phyloP scores from a whole-genome alignment of 371 early-diverging fungal species.

The Coemansia sp. region DNA sequence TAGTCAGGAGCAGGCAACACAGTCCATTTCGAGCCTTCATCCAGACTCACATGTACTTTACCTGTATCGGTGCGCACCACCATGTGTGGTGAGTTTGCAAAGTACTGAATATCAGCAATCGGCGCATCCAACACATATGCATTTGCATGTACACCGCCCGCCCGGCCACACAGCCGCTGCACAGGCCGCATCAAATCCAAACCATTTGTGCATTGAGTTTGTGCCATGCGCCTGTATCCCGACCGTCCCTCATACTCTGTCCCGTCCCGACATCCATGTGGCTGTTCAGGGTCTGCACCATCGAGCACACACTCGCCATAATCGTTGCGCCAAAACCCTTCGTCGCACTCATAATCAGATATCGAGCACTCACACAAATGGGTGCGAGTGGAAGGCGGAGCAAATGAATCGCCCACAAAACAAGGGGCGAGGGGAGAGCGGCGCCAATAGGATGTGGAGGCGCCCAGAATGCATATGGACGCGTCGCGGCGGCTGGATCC shows the following conservation, averaged over 20 bases:
- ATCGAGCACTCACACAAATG: constrained; percentile 43
- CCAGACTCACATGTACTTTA: constrained; percentile 63
- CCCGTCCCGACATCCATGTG: constrained; percentile 59
- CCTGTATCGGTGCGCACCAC: constrained; percentile 61
- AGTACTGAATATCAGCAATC: constrained; percentile 56
- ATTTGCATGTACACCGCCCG: constrained; percentile 30
- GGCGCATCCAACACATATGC: constrained; percentile 35
- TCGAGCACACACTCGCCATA: constrained; percentile 64
- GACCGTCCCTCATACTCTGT: constrained; percentile 63
- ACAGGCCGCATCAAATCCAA: constrained; percentile 60
- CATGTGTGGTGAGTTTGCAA: constrained; percentile 59
- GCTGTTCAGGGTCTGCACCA: constrained; percentile 70
- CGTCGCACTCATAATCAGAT: constrained; percentile 59
- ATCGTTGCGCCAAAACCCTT: constrained; percentile 73
- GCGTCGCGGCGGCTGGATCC: constrained; percentile 23
- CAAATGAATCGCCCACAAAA: constrained; percentile 66
- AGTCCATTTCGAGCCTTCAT: constrained; percentile 79
- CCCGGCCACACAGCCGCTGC: constrained; percentile 59
- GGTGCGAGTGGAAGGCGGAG: constrained; percentile 54
- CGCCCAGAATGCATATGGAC: constrained; percentile 57
- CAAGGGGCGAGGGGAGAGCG: constrained; percentile 77
- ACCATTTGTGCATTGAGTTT: constrained; percentile 68
- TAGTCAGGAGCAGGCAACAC: constrained; percentile 29
- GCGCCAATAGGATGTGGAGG: constrained; percentile 71
- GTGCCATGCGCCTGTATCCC: constrained; percentile 67